Conservation (phyloP, 1,139 yeast species). For the Williopsis jadinii region DNA sequence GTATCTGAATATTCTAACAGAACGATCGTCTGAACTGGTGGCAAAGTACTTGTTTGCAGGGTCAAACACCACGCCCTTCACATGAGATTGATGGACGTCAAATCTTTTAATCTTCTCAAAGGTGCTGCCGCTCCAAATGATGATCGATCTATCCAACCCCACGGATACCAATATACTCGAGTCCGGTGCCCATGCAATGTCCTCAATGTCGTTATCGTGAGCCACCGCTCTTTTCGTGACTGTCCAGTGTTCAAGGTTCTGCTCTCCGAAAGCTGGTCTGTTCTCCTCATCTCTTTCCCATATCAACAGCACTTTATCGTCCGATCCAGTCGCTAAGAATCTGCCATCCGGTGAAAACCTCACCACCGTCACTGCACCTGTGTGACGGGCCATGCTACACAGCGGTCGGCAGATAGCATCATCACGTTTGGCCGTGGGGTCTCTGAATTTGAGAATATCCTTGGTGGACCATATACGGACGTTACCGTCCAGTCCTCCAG, state of each 20-base stretch:
- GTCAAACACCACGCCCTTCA: slow-evolving; percentile 93
- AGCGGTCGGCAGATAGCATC: slow-evolving; percentile 46
- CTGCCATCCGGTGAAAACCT: slow-evolving; percentile 89
- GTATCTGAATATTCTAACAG: slow-evolving; percentile 80
- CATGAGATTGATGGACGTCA: slow-evolving; percentile 91
- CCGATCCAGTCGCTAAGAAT: slow-evolving; percentile 90
- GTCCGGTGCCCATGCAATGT: slow-evolving; percentile 97
- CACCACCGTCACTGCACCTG: slow-evolving; percentile 91
- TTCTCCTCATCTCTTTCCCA: slow-evolving; percentile 85
- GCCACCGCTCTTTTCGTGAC: slow-evolving; percentile 88
- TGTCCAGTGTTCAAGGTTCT: slow-evolving; percentile 87
- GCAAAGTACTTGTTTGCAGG: slow-evolving; percentile 98
- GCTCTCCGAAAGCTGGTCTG: slow-evolving; percentile 43
- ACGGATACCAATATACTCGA: slow-evolving; percentile 85
- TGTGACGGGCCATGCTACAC: slow-evolving; percentile 78
- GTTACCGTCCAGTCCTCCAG: slow-evolving; percentile 95
- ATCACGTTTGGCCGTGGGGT: slow-evolving; percentile 20
- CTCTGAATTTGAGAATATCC: slow-evolving; percentile 35
- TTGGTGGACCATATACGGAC: slow-evolving; percentile 84
- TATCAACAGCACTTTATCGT: slow-evolving; percentile 82
- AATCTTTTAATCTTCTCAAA: slow-evolving; percentile 85
- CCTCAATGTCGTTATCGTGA: slow-evolving; percentile 96
- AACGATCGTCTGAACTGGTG: slow-evolving; percentile 92
- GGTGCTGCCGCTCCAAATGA: slow-evolving; percentile 90
- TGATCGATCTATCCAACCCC: slow-evolving; percentile 85